phyloP scores from a whole-genome alignment of 2,329 filamentous ascomycete species.

The Fusarium subglutinans region DNA sequence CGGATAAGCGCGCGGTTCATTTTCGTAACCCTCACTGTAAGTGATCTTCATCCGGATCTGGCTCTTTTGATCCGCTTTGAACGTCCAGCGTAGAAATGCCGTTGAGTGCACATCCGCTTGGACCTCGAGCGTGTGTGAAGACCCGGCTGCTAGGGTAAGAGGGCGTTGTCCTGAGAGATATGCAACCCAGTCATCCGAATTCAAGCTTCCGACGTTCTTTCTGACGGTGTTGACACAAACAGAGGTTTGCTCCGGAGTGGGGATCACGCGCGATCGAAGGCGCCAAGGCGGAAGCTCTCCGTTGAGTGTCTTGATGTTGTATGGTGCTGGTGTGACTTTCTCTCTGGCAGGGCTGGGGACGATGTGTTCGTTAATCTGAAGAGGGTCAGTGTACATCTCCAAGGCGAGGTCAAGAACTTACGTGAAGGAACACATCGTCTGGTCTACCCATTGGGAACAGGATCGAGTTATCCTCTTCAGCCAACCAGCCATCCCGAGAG shows the following conservation, averaged over 20 bases:
- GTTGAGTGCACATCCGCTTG: not conserved
- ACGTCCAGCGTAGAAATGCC: not conserved
- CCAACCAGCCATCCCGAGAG: not conserved
- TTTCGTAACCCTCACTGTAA: not conserved
- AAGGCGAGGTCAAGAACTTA: not conserved
- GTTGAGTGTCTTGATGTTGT: not conserved
- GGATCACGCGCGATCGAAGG: not conserved
- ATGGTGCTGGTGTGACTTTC: not conserved
- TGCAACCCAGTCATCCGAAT: not conserved
- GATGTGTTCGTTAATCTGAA: not conserved
- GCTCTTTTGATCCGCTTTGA: not conserved
- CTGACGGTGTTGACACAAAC: not conserved
- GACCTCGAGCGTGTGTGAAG: not conserved
- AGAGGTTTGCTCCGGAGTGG: not conserved
- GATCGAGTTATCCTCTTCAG: not conserved
- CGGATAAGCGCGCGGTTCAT: not conserved
- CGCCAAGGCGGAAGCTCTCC: not conserved
- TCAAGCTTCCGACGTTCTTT: not conserved
- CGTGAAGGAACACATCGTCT: not conserved
- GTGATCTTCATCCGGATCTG: not conserved
- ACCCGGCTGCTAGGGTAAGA: not conserved
- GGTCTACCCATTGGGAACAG: not conserved
- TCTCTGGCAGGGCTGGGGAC: not conserved
- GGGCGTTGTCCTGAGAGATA: not conserved
- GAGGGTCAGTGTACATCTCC: accelerated